Base-by-base conservation (phyloP, 208 protist genomes). In the Trypanosoma theileri region DNA sequence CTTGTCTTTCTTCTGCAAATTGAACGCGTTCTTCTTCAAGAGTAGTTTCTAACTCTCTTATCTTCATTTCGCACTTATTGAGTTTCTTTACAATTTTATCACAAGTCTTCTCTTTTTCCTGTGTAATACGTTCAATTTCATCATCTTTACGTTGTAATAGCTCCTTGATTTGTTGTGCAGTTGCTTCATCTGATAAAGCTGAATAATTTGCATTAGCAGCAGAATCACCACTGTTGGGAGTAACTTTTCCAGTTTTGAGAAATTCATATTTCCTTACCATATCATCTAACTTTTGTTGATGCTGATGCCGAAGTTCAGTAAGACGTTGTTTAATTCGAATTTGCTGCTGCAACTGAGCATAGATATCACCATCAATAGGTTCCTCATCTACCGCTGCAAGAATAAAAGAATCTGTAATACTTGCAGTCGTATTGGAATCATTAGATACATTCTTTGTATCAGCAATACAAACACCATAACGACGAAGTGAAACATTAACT, bases 21-120 rank as follows among this genome's bases (percentile, higher is more conserved):
- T 93, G 85, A 16, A 73, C 71, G 14, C 85, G 85, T 75, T 96
- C 92, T 61, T 96, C 89, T 63, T 87, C 79, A 26, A 95, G 73
- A 14, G 72, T 59, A 11, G 81, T 60, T 78, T 95, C 89, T 19
- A 93, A 75, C 22, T 96, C 87, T 63, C 83, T 84, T 28, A 92
- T 89, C 62, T 80, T 81, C 48, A 85, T 79, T 59, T 89, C 84
- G 17, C 77, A 83, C 77, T 95, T 96, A 81, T 96, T 96, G 56
- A 96, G 81, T 68, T 93, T 92, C 79, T 88, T 91, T 12, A 96
- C 92, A 24, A 96, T 81, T 67, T 94, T 96, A 70, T 96, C 92
- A 60, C 84, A 92, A 24, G 77, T 83, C 66, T 84, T 66, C 45
- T 94, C 87, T 81, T 88, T 91, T 64, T 95, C 89, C 16, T 66